These are phyloP conservation scores for Fomitopsis pinicola DNA, from an alignment of 1,284 basidiomycete species.

Conservation along the genomic window DNA sequence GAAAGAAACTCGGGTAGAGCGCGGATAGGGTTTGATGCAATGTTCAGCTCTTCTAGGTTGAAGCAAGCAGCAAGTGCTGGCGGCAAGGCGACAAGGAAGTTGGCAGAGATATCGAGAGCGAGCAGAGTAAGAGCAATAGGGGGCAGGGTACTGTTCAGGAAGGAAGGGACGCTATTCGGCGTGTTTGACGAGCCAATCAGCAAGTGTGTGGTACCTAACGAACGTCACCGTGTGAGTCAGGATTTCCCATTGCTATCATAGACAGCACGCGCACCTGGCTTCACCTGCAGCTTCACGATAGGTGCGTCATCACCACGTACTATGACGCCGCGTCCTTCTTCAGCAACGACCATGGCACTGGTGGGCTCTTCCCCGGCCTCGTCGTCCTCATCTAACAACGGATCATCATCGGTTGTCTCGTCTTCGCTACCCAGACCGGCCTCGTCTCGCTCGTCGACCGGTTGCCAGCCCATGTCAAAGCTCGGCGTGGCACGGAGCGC, in stretches of 20 bases:
- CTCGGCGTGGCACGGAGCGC: slow-evolving; percentile 56
- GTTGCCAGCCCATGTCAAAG: slow-evolving; percentile 71
- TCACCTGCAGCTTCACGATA: slow-evolving; percentile 57
- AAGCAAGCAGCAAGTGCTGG: slow-evolving; percentile 73
- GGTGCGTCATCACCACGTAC: slow-evolving; percentile 64
- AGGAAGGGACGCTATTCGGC: slow-evolving; percentile 70
- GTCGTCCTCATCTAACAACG: slow-evolving; percentile 40
- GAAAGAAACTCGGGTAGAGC: slow-evolving; percentile 81
- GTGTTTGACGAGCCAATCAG: slow-evolving; percentile 75
- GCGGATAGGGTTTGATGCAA: slow-evolving; percentile 86
- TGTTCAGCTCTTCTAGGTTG: slow-evolving; percentile 89
- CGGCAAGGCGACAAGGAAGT: slow-evolving; percentile 80
- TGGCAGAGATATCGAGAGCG: slow-evolving; percentile 87
- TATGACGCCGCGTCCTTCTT: slow-evolving; percentile 78
- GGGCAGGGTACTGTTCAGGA: slow-evolving; percentile 67
- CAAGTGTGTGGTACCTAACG: slow-evolving; percentile 82
- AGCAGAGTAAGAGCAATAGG: slow-evolving; percentile 74
- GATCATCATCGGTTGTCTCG: slow-evolving; percentile 63
- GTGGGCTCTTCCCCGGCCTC: slow-evolving; percentile 61
- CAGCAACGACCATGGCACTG: slow-evolving; percentile 70
- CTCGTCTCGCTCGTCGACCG: slow-evolving; percentile 71
- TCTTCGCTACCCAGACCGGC: slow-evolving; percentile 63
- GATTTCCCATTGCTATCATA: neutral
- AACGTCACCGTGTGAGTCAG: slow-evolving; percentile 10
- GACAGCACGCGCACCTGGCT: slow-evolving; percentile 50